Evolutionary conservation across 148 eudicot genomes (phyloP).

Genomic region (Rhododendron vialii): DNA sequence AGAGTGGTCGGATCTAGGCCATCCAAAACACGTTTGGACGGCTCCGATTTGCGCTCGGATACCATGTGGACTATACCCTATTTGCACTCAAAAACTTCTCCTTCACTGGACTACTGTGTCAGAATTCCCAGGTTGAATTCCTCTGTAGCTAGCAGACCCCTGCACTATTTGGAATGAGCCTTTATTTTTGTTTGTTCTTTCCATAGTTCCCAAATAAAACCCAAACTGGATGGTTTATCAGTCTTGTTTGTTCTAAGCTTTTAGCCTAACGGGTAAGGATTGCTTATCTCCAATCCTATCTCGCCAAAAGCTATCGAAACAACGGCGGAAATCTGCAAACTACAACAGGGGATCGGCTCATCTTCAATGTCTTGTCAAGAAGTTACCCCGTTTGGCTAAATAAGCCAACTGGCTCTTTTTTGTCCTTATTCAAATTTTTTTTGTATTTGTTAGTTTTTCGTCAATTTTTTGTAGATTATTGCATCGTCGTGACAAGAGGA

Average conservation of each 20-base stretch:
- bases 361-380: not conserved
- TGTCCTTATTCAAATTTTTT: no score
- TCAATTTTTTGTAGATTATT: no score
- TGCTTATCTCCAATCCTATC: not conserved
- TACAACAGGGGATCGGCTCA: not conserved
- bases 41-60: no score
- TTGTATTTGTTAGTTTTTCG: no score
- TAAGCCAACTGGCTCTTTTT: no score
- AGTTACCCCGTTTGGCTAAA: not conserved
- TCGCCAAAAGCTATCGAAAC: not conserved
- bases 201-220: not conserved
- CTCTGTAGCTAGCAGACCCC: not conserved
- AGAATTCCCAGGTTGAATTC: not conserved
- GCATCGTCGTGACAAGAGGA: no score
- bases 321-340: not conserved
- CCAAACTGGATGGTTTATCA: not conserved
- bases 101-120: not conserved
- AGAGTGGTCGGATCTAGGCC: no score
- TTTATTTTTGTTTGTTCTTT: not conserved
- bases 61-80: no score
- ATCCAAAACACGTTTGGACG: no score
- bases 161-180: not conserved
- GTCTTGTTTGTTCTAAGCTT: not conserved
- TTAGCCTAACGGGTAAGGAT: no score
- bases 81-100: no score